phyloP scores from a whole-genome alignment of 139 green algal species.

The Zygnema circumcarinatum region DNA sequence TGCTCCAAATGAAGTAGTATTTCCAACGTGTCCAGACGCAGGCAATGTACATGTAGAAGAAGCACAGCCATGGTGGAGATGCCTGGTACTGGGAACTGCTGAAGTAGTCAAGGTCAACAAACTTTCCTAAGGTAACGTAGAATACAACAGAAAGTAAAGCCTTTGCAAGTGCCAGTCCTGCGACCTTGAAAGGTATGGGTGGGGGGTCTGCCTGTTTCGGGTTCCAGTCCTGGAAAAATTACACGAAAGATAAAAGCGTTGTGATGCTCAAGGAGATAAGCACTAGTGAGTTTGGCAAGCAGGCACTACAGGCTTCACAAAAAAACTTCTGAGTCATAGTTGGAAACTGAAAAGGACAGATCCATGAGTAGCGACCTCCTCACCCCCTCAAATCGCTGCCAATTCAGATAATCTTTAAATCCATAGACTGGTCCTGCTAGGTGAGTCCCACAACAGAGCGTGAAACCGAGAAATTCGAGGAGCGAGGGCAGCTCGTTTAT shows the following conservation, averaged over 20 bases:
- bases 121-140: conserved; percentile 12
- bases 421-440: conserved; percentile 51
- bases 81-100: background rate
- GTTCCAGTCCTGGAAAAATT: conserved; percentile 31
- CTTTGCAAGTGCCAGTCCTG: background rate
- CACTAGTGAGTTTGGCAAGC: too few species aligned
- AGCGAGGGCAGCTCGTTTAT: conserved; percentile 28
- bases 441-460: conserved; percentile 47
- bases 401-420: conserved; percentile 53
- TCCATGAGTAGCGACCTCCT: too few species aligned
- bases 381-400: conserved; percentile 32
- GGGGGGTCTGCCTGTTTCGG: background rate
- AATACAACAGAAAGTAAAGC: background rate
- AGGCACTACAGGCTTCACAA: too few species aligned
- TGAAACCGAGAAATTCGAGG: conserved; percentile 57
- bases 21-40: conserved; percentile 49
- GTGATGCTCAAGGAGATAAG: too few species aligned
- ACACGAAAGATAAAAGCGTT: too few species aligned
- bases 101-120: conserved; percentile 6
- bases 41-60: conserved; percentile 43
- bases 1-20: conserved; percentile 62
- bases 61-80: conserved; percentile 18
- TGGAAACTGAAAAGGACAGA: too few species aligned
- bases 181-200: background rate
- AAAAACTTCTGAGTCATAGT: too few species aligned